Conservation (phyloP, 2,329 filamentous ascomycete genomes). For the Teratosphaeria destructans region DNA sequence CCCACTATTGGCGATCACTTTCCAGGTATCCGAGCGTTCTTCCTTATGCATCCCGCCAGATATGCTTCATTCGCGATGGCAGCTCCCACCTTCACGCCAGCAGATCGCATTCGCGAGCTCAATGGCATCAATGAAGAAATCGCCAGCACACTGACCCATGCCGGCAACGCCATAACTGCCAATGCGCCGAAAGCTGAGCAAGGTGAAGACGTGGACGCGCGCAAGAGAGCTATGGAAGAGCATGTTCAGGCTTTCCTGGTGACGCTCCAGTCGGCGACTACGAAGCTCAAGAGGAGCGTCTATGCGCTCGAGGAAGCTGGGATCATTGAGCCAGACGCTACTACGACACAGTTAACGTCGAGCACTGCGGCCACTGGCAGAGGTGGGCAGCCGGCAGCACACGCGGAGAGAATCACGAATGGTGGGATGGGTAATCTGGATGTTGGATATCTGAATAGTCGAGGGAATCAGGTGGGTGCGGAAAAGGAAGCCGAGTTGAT, state of each 20-base stretch:
- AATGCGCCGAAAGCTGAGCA: conserved; percentile 39
- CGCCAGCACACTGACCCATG: conserved; percentile 45
- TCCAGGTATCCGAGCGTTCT: background rate
- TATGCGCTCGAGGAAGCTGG: conserved; percentile 72
- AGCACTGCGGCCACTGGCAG: conserved; percentile 16
- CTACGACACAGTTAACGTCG: conserved; percentile 4
- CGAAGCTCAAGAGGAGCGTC: conserved; percentile 63
- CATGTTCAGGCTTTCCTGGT: conserved; percentile 54
- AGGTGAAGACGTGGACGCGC: conserved; percentile 43
- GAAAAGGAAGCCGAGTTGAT: conserved; percentile 79
- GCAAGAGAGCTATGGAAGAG: conserved; percentile 49
- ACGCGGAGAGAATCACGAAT: conserved; percentile 27
- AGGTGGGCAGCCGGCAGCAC: conserved; percentile 7
- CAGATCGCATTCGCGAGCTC: conserved; percentile 71
- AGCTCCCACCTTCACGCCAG: conserved; percentile 46
- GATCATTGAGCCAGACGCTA: conserved; percentile 48
- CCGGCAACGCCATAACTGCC: conserved; percentile 53
- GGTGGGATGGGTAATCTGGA: conserved; percentile 52
- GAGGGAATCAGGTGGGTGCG: conserved; percentile 68
- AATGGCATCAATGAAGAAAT: conserved; percentile 61
- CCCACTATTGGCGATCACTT: background rate
- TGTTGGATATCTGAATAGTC: conserved; percentile 80
- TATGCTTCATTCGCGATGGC: background rate
- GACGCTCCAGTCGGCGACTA: conserved; percentile 63
- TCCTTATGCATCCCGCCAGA: background rate